A percentile compares a stretch with the other conserved stretches of the same genome.
Evolutionary conservation across 1,284 basidiomycete genomes (phyloP).

Genomic region (Leccinum ambiguum): DNA sequence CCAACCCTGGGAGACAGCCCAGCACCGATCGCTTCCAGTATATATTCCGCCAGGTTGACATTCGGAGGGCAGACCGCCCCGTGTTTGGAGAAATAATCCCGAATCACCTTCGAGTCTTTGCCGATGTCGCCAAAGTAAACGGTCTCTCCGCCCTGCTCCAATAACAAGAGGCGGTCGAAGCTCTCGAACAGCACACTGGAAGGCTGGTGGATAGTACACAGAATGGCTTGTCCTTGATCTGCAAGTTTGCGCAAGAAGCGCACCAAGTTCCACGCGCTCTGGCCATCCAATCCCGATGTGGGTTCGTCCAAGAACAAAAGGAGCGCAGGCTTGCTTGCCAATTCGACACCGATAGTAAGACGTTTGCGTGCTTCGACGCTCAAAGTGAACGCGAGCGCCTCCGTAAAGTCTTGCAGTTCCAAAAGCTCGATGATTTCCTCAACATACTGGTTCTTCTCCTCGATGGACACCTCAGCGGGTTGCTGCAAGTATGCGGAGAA

Average conservation of each 20-base stretch:
- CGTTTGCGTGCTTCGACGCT: constrained; percentile 84
- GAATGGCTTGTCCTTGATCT: constrained; percentile 81
- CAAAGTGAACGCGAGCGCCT: constrained; percentile 61
- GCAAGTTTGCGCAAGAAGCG: constrained; percentile 77
- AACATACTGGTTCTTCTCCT: constrained; percentile 83
- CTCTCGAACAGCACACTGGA: constrained; percentile 65
- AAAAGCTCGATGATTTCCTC: constrained; percentile 76
- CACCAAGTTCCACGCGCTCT: constrained; percentile 70
- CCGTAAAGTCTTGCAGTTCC: constrained; percentile 62
- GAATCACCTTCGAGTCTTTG: constrained; percentile 56
- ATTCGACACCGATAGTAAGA: constrained; percentile 86
- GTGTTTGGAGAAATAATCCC: constrained; percentile 67
- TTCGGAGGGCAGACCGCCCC: constrained; percentile 65
- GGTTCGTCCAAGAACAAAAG: constrained; percentile 75
- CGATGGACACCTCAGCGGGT: constrained; percentile 64
- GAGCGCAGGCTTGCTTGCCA: constrained; percentile 81
- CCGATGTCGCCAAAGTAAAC: constrained; percentile 85
- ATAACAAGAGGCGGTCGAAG: constrained; percentile 72
- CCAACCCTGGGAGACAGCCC: constrained; percentile 65
- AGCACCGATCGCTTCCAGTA: constrained; percentile 75
- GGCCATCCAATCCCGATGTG: constrained; percentile 75
- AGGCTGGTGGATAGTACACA: constrained; percentile 79
- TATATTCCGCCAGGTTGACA: constrained; percentile 61
- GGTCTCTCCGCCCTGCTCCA: constrained; percentile 67
- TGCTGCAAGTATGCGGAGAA: constrained; percentile 93